phyloP scores from a whole-genome alignment of 176 grass and related monocot species.

The Alopecurus myosuroides region DNA sequence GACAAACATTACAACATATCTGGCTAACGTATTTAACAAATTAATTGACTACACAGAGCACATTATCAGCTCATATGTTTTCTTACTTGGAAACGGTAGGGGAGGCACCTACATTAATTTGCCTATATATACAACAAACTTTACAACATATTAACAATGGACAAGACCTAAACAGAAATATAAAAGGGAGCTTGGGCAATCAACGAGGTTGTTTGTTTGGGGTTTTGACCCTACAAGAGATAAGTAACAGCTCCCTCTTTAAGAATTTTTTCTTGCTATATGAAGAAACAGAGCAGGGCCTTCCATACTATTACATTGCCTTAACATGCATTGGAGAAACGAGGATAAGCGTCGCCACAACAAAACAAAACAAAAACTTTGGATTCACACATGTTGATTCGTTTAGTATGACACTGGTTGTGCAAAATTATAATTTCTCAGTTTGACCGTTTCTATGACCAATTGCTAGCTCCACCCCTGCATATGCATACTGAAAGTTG shows the following conservation, averaged over 20 bases:
- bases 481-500: not conserved
- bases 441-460: not conserved
- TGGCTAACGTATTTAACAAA: not conserved
- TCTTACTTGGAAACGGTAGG: not conserved
- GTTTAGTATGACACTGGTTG: not conserved
- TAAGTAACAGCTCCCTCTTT: not conserved
- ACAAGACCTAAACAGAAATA: not conserved
- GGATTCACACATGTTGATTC: not conserved
- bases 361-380: not conserved
- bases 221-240: not conserved
- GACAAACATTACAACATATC: not conserved
- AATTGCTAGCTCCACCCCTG: not conserved
- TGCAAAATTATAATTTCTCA: not conserved
- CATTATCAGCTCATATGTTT: not conserved
- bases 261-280: not conserved
- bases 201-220: not conserved
- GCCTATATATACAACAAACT: not conserved
- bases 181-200: not conserved
- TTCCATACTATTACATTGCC: not conserved
- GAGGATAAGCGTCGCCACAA: not conserved
- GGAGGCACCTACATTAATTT: not conserved
- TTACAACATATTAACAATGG: not conserved
- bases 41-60: not conserved
- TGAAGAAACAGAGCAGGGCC: not conserved
- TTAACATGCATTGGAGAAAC: not conserved